A percentile compares a stretch with the other conserved stretches of the same genome.
These are phyloP conservation scores for Geosmithia putterillii DNA, from an alignment of 2,329 filamentous ascomycete species.

Conservation along the genomic window DNA sequence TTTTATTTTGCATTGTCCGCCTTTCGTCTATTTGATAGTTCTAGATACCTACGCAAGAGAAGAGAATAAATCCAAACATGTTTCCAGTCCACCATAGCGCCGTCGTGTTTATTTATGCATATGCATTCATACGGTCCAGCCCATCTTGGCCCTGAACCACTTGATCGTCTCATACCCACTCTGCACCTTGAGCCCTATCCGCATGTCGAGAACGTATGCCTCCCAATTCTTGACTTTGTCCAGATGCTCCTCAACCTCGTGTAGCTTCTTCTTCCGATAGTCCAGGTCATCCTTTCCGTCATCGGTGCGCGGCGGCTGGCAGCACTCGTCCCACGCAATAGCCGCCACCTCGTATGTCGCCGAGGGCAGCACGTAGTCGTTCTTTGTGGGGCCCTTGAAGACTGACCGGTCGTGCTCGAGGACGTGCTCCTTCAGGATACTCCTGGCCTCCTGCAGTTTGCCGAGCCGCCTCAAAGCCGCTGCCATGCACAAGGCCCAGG, in stretches of 20 bases:
- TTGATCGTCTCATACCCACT: slow-evolving; percentile 54
- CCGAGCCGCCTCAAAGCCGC: slow-evolving; percentile 54
- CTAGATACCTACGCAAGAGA: not conserved
- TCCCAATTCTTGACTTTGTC: slow-evolving; percentile 61
- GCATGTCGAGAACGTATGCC: slow-evolving; percentile 58
- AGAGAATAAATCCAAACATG: not conserved
- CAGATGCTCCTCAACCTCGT: slow-evolving; percentile 52
- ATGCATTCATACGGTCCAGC: slow-evolving; percentile 9
- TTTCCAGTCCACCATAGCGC: not conserved
- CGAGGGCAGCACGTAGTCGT: slow-evolving; percentile 61
- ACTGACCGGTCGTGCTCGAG: slow-evolving; percentile 49
- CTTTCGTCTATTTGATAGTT: not conserved
- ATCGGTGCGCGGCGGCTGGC: slow-evolving; percentile 20
- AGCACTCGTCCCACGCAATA: slow-evolving; percentile 62
- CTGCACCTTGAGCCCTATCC: slow-evolving; percentile 62
- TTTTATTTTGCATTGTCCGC: not conserved
- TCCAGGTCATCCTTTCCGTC: slow-evolving; percentile 13
- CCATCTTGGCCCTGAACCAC: slow-evolving; percentile 36
- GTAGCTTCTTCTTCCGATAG: slow-evolving; percentile 33
- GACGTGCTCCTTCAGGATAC: slow-evolving; percentile 50
- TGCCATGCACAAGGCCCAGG: slow-evolving; percentile 54
- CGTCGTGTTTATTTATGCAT: not conserved
- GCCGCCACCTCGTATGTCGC: slow-evolving; percentile 82
- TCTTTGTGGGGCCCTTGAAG: slow-evolving; percentile 48
- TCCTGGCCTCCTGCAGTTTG: slow-evolving; percentile 50